A percentile compares a stretch with the other conserved stretches of the same genome.
These are phyloP conservation scores for Colletotrichum sp. DNA, from an alignment of 2,329 filamentous ascomycete species.

Conservation along the genomic window DNA sequence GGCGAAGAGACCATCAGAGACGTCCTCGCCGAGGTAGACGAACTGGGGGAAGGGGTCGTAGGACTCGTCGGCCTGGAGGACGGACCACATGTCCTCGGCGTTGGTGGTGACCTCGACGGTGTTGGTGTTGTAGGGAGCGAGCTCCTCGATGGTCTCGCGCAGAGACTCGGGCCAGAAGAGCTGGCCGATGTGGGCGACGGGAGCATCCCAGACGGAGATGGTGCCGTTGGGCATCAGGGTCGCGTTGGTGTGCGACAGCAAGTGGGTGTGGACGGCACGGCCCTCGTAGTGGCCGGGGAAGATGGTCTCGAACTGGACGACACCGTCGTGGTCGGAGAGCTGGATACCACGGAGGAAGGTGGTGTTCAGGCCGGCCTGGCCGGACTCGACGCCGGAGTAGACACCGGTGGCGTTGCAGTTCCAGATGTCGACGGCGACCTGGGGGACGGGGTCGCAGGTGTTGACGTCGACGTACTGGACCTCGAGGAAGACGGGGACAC, in stretches of 20 bases:
- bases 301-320: slow-evolving; percentile 47
- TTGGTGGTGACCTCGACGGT: slow-evolving; percentile 53
- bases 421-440: slow-evolving; percentile 27
- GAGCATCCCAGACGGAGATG: slow-evolving; percentile 32
- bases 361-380: slow-evolving; percentile 27
- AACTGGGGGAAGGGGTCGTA: slow-evolving; percentile 61
- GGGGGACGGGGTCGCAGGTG: slow-evolving; percentile 24
- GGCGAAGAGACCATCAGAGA: slow-evolving; percentile 57
- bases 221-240: slow-evolving; percentile 37
- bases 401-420: slow-evolving; percentile 41
- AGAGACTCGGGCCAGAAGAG: slow-evolving; percentile 68
- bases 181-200: slow-evolving; percentile 67
- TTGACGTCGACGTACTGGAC: slow-evolving; percentile 27
- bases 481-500: slow-evolving; percentile 43
- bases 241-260: slow-evolving; percentile 42
- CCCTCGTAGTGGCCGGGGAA: slow-evolving; percentile 50
- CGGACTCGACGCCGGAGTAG: slow-evolving; percentile 40
- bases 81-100: slow-evolving; percentile 45
- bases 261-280: slow-evolving; percentile 54
- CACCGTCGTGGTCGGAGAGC: slow-evolving; percentile 43
- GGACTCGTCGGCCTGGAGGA: slow-evolving; percentile 52
- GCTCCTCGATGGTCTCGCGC: slow-evolving; percentile 53
- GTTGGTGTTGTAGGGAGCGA: slow-evolving; percentile 53
- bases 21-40: slow-evolving; percentile 57
- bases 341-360: slow-evolving; percentile 43